These are phyloP conservation scores for Suillus lakei DNA, from an alignment of 768 basidiomycete species.

Conservation along the genomic window DNA sequence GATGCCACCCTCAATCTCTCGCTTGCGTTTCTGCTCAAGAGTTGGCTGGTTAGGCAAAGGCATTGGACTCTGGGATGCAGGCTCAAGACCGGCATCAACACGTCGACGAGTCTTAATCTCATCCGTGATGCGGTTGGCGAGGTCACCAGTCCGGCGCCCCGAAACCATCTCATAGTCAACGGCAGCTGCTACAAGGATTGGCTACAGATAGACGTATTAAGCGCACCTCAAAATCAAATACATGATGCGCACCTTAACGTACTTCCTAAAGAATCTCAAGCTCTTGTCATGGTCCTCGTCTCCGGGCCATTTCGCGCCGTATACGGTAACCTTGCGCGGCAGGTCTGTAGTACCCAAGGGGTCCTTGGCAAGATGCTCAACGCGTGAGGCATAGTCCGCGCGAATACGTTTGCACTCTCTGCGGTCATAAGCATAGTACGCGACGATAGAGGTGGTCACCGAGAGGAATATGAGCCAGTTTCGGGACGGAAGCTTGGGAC, in stretches of 20 bases:
- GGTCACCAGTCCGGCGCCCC: constrained; percentile 85
- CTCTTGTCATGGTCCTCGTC: constrained; percentile 91
- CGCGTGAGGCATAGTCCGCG: constrained; percentile 77
- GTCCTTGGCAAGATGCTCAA: constrained; percentile 76
- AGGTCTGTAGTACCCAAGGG: constrained; percentile 65
- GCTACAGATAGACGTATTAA: constrained; percentile 52
- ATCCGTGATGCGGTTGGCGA: constrained; percentile 76
- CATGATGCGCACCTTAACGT: constrained; percentile 80
- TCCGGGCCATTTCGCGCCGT: constrained; percentile 90
- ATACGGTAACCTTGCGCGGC: constrained; percentile 83
- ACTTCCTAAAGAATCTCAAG: constrained; percentile 91
- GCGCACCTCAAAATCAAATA: constrained; percentile 13
- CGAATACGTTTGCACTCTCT: constrained; percentile 78
- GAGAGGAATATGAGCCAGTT: constrained; percentile 95
- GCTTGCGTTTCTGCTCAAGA: constrained; percentile 53
- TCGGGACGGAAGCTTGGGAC: constrained; percentile 85
- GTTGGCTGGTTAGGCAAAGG: constrained; percentile 58
- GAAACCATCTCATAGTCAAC: constrained; percentile 87
- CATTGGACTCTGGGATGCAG: constrained; percentile 44
- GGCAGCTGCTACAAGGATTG: constrained; percentile 91
- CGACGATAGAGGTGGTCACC: constrained; percentile 69
- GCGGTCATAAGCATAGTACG: constrained; percentile 87
- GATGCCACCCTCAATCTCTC: constrained; percentile 80
- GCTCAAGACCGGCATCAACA: constrained; percentile 65
- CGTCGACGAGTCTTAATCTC: constrained; percentile 75